Percentiles rank a stretch among this genome's conserved stretches.
Conservation (phyloP, 768 basidiomycete genomes). For the Lentinula guzmanii region DNA sequence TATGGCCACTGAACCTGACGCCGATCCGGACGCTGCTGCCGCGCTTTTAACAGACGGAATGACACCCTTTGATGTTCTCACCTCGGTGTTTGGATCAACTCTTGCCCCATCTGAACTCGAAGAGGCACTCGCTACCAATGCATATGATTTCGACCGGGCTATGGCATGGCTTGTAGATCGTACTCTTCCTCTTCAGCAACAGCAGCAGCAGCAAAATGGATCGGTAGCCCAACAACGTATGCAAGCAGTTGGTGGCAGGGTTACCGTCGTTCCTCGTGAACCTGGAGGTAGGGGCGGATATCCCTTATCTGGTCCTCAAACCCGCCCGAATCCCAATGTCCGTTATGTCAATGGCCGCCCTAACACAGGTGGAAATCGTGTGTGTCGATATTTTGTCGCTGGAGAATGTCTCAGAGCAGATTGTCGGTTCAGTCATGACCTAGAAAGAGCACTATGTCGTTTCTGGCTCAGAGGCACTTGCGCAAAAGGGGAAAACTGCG, state of each 20-base stretch:
- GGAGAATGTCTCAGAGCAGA: slow-evolving; percentile 95
- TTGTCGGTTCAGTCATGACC: slow-evolving; percentile 95
- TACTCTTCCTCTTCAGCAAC: slow-evolving; percentile 43
- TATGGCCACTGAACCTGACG: slow-evolving; percentile 18
- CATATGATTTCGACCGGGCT: slow-evolving; percentile 92
- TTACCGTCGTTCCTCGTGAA: slow-evolving; percentile 62
- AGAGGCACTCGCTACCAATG: slow-evolving; percentile 82
- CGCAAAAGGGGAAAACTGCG: slow-evolving; percentile 93
- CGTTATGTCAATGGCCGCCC: slow-evolving; percentile 53
- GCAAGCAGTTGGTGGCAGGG: slow-evolving; percentile 61
- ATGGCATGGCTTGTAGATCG: slow-evolving; percentile 94
- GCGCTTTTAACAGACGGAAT: slow-evolving; percentile 81
- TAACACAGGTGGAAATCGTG: slow-evolving; percentile 59
- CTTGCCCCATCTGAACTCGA: slow-evolving; percentile 89
- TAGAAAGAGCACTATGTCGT: slow-evolving; percentile 89
- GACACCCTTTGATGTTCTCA: slow-evolving; percentile 96
- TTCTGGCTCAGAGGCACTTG: slow-evolving; percentile 99
- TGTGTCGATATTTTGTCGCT: slow-evolving; percentile 94
- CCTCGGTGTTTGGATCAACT: slow-evolving; percentile 88
- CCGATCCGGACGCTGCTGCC: slow-evolving; percentile 39
- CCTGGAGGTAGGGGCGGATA: slow-evolving; percentile 33
- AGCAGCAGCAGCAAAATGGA: slow-evolving; percentile 20
- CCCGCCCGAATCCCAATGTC: slow-evolving; percentile 22
- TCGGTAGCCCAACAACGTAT: slow-evolving; percentile 28
- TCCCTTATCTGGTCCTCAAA: slow-evolving; percentile 13